phyloP scores from a whole-genome alignment of 208 protist species.

The Trypanosoma congolense region DNA sequence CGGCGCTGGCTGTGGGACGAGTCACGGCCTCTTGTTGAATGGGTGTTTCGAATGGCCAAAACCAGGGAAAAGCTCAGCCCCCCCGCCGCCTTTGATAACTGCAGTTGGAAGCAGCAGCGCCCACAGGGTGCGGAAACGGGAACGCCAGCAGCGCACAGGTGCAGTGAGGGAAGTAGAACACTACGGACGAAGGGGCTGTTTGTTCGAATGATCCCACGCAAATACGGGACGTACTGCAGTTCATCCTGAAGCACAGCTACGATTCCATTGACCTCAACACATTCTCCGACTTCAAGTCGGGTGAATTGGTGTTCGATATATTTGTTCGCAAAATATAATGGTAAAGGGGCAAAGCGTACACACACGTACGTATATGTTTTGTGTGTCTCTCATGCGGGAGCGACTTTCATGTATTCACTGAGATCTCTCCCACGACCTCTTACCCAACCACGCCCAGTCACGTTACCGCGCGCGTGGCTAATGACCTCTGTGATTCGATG shows the following conservation, averaged over 20 bases:
- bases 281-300: constrained; percentile 53
- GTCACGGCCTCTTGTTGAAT: constrained; percentile 25
- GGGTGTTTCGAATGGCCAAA: constrained; percentile 29
- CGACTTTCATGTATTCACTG: too few species aligned
- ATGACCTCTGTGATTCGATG: too few species aligned
- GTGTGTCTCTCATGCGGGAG: too few species aligned
- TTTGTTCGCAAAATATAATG: constrained; percentile 25
- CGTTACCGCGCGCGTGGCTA: too few species aligned
- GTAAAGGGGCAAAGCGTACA: constrained; percentile 8
- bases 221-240: constrained; percentile 59
- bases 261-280: constrained; percentile 60
- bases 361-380: too few species aligned
- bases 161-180: not conserved
- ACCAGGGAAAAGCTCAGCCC: constrained; percentile 23
- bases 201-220: constrained; percentile 57
- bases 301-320: constrained; percentile 61
- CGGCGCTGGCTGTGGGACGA: constrained; percentile 22
- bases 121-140: too few species aligned
- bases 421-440: too few species aligned
- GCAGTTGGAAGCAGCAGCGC: too few species aligned
- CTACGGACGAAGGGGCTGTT: constrained; percentile 22
- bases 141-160: too few species aligned
- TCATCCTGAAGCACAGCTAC: constrained; percentile 62
- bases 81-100: not conserved
- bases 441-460: too few species aligned